Base-by-base conservation (phyloP, 805 yeast genomes). In the Candida odintsovae region DNA sequence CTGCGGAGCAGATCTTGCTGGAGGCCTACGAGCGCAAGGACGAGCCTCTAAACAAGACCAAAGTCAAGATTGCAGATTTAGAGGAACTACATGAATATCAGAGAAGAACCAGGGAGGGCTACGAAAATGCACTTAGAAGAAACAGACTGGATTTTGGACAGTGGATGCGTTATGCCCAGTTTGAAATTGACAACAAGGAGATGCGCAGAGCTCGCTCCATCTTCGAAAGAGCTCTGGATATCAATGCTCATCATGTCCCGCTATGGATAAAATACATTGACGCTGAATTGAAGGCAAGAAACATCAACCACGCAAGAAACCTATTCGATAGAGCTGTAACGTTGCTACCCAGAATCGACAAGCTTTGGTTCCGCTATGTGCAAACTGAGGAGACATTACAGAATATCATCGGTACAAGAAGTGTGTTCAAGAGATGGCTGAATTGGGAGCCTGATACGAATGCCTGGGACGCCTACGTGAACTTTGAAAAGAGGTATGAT, bases 111-210 rank as follows among this genome's bases (percentile, higher is more conserved):
- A 70, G 99, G 50, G 75, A 77, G 29, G 96, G 87, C 54, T 92
- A 72, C 61, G 98, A 94, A 65, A 82, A 82, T 53, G 95, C 90
- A n/a, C 67, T 94, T 44, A 79, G 94, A 55, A 76, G 94, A 54
- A 92, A 92, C 61, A 69, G 96, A 49, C 76, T 84, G 31, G 90
- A 89, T 58, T 73, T 77, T 57, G 84, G 88, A 2, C 96, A 90
- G 61, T 94, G 98, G 97, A 73, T 88, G 61, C 71, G 97, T 46
- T 94, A 92, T 63, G 98, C 97, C 0, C 77, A 76, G 48, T 88
- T 90, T 78, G 99, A 92, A 64, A 63, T 82, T 4, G 85, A 84
- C 6, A 92, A 87, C 55, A 83, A 80, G 49, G 96, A 92, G 58
- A 72, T 77, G 50, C 72, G 77, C 18, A 71, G 97, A 20, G 96